These are phyloP conservation scores for Takakia lepidozioides DNA, from an alignment of 225 moss, liverwort and hornwort species.

Conservation along the genomic window DNA sequence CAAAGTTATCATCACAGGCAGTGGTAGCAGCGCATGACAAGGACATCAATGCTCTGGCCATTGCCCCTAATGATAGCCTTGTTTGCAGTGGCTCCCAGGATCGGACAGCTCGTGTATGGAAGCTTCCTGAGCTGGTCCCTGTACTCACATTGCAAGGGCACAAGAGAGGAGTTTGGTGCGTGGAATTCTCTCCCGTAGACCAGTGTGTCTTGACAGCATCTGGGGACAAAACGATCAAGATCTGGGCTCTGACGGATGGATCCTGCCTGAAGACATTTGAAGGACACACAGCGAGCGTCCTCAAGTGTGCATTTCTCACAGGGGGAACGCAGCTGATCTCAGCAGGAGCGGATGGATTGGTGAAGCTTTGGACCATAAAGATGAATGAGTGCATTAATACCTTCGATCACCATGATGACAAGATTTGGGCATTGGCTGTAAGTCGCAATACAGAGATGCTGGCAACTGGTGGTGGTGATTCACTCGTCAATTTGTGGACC, in stretches of 20 bases:
- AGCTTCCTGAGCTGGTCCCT: constrained; percentile 75
- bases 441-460: constrained; percentile 54
- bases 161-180: constrained; percentile 95
- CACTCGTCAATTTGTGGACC: constrained; percentile 81
- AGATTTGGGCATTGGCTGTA: constrained; percentile 96
- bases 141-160: constrained; percentile 73
- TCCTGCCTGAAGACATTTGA: constrained; percentile 94
- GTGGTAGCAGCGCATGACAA: constrained; percentile 91
- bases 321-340: constrained; percentile 88
- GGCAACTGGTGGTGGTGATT: constrained; percentile 92
- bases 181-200: constrained; percentile 95
- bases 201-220: constrained; percentile 87
- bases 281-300: constrained; percentile 94
- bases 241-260: constrained; percentile 91
- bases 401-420: constrained; percentile 92
- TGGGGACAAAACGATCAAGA: constrained; percentile 91
- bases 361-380: constrained; percentile 97
- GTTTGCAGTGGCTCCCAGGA: constrained; percentile 99
- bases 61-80: constrained; percentile 93
- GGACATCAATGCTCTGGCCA: constrained; percentile 88
- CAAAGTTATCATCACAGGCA: constrained; percentile 68
- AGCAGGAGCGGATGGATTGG: constrained; percentile 89
- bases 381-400: constrained; percentile 89
- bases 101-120: constrained; percentile 89
- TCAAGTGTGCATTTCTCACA: constrained; percentile 83